These are phyloP conservation scores for Porphyra umbilicalis DNA, from an alignment of 31 red algal genomes.

Conservation along the genomic window DNA sequence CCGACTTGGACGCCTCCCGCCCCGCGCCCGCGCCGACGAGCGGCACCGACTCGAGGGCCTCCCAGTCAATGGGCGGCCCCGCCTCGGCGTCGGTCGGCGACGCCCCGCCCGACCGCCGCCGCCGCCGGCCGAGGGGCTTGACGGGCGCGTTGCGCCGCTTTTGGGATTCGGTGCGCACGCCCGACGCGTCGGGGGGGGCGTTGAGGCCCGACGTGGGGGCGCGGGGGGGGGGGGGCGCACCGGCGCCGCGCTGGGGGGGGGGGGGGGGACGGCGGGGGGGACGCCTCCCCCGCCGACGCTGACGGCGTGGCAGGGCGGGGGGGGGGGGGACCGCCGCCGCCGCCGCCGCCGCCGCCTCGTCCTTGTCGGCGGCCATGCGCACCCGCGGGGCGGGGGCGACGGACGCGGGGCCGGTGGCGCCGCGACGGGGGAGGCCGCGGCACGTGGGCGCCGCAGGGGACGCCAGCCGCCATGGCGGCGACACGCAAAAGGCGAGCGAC, in stretches of 20 bases:
- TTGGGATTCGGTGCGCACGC: conserved; percentile 67
- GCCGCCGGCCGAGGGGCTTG: conserved; percentile 44
- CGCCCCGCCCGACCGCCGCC: conserved; percentile 4
- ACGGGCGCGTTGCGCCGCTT: conserved; percentile 61
- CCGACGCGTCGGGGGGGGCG: conserved; percentile 51
- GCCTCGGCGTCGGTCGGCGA: conserved; percentile 1
- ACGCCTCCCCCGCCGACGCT: neutral
- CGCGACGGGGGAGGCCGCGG: neutral
- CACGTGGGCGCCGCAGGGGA: neutral
- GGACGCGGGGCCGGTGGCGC: neutral
- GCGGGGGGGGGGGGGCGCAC: too few relatives aligned
- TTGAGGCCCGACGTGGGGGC: too few relatives aligned
- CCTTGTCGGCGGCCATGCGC: neutral
- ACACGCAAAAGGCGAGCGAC: neutral
- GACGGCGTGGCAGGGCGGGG: neutral
- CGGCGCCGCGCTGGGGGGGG: neutral
- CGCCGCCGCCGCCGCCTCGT: neutral
- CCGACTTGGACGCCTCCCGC: conserved; percentile 22
- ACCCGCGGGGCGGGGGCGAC: neutral
- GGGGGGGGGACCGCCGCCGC: neutral
- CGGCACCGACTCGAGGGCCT: conserved; percentile 47
- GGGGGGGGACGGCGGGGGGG: neutral
- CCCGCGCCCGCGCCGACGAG: conserved; percentile 37
- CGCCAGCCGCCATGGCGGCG: neutral
- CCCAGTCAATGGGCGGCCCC: conserved; percentile 40